Base-by-base conservation (phyloP, 805 yeast genomes). In the Metschnikowia lachancei region DNA sequence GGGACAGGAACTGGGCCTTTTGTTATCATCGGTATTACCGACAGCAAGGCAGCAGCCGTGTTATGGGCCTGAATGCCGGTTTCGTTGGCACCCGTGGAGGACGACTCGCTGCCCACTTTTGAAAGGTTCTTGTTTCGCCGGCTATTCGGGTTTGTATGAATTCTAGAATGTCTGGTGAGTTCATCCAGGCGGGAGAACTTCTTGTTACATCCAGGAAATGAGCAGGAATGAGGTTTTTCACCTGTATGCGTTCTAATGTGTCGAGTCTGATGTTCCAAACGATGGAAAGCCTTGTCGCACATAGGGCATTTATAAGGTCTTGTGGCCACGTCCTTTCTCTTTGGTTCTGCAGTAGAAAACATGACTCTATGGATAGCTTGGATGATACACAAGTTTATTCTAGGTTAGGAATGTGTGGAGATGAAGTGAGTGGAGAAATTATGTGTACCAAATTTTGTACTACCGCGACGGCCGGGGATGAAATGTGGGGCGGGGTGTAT, bases 211-310 rank as follows among this genome's bases (percentile, higher is more conserved):
- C 86, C 86, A 0, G 85, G 85, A 54, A 75, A 85, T 22, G 81
- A 76, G 64, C 91, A 85, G n/a, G 76, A 77, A 62, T 85, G 90
- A 3, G 92, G 92, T 60, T 82, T 84, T 58, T 85, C 91, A 20
- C 92, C 92, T 0, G 92, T 85, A 58, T 85, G 92, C 11, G 90
- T 85, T 58, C 91, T 70, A 48, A 85, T 82, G 57, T 85, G 92
- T 57, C 92, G 74, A 8, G 90, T 83, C 59, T 83, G 89, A 63
- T 85, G 92, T 58, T 85, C 92, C 36, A 85, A 63, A 47, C 92
- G 70, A 59, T 83, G 88, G 60, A 85, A 85, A 0, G 87, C 88
- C 63, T 85, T 81, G 33, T 78, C 79, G 61, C 92, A 85, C 59
- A 83, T 73, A 3, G 89, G 84, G 60, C 92, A 85, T 51, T 82